A percentile compares a stretch with the other conserved stretches of the same genome.
These are phyloP conservation scores for Zygoascus meyerae DNA, from an alignment of 1,139 yeast genomes.

Conservation along the genomic window DNA sequence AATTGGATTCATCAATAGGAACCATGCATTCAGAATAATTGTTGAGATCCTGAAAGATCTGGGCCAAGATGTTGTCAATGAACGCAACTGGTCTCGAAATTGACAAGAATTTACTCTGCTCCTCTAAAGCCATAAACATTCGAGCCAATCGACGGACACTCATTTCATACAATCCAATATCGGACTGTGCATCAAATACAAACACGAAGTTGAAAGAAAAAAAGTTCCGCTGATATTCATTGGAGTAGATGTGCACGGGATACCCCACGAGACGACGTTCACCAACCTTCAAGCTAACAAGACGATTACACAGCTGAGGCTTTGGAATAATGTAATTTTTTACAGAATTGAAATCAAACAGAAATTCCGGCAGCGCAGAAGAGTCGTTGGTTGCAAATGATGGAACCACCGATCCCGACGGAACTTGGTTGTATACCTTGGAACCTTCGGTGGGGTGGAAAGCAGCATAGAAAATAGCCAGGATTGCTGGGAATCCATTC, in stretches of 20 bases:
- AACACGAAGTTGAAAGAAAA: constrained; percentile 90
- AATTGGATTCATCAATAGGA: constrained; percentile 83
- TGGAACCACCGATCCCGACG: constrained; percentile 51
- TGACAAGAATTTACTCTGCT: constrained; percentile 74
- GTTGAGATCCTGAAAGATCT: constrained; percentile 86
- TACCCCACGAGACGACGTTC: constrained; percentile 45
- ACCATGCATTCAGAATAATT: constrained; percentile 94
- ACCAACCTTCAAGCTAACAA: constrained; percentile 61
- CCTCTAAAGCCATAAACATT: constrained; percentile 87
- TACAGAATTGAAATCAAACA: constrained; percentile 77
- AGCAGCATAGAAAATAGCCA: constrained; percentile 81
- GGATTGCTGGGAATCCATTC: constrained; percentile 73
- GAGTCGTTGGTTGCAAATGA: constrained; percentile 33
- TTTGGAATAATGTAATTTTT: constrained; percentile 92
- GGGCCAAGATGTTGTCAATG: constrained; percentile 76
- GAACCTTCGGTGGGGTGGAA: constrained; percentile 97
- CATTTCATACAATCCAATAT: constrained; percentile 79
- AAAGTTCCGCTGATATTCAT: constrained; percentile 79
- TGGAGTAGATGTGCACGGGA: constrained; percentile 76
- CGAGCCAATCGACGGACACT: constrained; percentile 78
- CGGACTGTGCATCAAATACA: constrained; percentile 79
- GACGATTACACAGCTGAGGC: constrained; percentile 78
- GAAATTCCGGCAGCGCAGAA: constrained; percentile 38
- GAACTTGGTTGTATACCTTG: constrained; percentile 88
- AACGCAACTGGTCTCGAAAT: constrained; percentile 37